Evolutionary conservation across 768 basidiomycete genomes (phyloP).

Genomic region (Rhizopogon sp.): DNA sequence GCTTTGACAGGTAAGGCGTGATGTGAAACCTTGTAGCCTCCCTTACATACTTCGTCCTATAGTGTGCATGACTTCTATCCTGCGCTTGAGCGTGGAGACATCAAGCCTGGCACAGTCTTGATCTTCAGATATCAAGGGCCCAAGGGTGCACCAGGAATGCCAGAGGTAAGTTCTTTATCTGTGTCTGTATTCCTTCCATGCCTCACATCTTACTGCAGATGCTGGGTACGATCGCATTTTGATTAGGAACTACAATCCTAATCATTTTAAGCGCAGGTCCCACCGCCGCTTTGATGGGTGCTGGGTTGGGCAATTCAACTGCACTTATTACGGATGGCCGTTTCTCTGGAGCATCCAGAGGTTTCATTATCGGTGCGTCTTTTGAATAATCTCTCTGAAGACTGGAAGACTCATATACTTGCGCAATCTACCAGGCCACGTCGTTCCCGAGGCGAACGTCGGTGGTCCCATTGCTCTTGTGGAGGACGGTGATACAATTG

Average conservation of each 20-base stretch:
- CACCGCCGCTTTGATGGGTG: constrained; percentile 80
- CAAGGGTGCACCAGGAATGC: constrained; percentile 91
- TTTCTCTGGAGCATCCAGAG: constrained; percentile 78
- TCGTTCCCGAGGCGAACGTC: constrained; percentile 61
- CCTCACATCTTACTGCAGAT: constrained; percentile 28
- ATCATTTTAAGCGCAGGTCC: constrained; percentile 42
- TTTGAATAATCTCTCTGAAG: constrained; percentile 20
- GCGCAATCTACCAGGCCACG: constrained; percentile 45
- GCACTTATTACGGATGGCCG: constrained; percentile 87
- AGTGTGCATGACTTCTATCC: constrained; percentile 71
- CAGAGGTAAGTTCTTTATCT: constrained; percentile 45
- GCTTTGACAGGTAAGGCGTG: constrained; percentile 59
- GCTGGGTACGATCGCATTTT: constrained; percentile 29
- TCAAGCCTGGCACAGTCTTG: constrained; percentile 69
- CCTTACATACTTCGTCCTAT: not conserved
- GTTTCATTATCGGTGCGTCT: constrained; percentile 51
- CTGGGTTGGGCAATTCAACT: constrained; percentile 72
- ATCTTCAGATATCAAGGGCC: constrained; percentile 89
- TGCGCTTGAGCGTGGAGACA: constrained; percentile 67
- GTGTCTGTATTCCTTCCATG: not conserved
- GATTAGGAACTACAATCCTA: not conserved
- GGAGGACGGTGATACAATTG: constrained; percentile 73
- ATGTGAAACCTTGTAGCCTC: not conserved
- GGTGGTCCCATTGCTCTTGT: constrained; percentile 89
- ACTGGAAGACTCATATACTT: constrained; percentile 27